Percentiles rank a stretch among this genome's conserved stretches.
Conservation (phyloP, 768 basidiomycete species). For the Mycena vulgaris region DNA sequence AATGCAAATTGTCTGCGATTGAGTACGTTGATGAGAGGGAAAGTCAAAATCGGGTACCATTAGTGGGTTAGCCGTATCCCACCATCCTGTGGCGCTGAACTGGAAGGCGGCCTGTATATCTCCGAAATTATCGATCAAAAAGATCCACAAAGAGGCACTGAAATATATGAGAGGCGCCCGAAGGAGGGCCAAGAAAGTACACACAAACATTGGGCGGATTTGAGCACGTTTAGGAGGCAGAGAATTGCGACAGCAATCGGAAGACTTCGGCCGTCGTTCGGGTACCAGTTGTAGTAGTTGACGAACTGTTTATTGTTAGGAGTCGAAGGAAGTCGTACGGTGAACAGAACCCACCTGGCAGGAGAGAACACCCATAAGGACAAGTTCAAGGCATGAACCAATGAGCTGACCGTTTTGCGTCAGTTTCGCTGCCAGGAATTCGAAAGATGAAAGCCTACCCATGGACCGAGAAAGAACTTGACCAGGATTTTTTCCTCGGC, state of each 20-base stretch:
- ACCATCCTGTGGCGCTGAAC: constrained; percentile 27
- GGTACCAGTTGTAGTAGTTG: constrained; percentile 32
- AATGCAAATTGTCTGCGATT: not conserved
- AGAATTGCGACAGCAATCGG: not conserved
- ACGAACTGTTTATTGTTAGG: constrained; percentile 16
- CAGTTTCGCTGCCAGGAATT: constrained; percentile 4
- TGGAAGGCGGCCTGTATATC: constrained; percentile 2
- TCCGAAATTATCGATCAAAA: constrained; percentile 12
- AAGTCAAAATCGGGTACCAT: constrained; percentile 17
- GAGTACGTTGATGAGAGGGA: constrained; percentile 3
- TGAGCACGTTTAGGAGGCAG: constrained; percentile 15
- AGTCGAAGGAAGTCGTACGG: not conserved
- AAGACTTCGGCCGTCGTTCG: constrained; percentile 9
- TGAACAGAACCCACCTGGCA: constrained; percentile 23
- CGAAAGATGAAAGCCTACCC: constrained; percentile 17
- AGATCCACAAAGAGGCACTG: constrained; percentile 26
- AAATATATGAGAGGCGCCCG: not conserved
- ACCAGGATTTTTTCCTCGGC: constrained; percentile 3
- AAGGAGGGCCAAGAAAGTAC: not conserved
- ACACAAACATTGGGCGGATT: constrained; percentile 19
- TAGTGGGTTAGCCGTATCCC: constrained; percentile 28
- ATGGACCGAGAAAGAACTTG: constrained; percentile 24
- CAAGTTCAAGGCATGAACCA: constrained; percentile 19
- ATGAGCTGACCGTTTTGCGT: constrained; percentile 21
- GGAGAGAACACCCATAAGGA: constrained; percentile 23